phyloP scores from a whole-genome alignment of 23 red algal species.

The Gracilaria vermiculophylla region DNA sequence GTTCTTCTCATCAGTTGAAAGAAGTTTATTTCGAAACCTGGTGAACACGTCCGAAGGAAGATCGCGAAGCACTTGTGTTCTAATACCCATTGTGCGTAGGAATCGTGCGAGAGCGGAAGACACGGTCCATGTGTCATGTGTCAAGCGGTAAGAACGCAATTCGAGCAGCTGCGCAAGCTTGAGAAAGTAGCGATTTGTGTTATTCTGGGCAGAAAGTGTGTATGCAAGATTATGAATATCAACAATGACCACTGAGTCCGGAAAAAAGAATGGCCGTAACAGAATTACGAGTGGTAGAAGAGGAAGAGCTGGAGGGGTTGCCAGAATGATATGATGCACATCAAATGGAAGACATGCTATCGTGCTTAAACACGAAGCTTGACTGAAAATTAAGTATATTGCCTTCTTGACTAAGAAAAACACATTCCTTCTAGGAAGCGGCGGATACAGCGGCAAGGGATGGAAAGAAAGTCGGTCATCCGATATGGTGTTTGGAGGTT shows the following conservation, averaged over 20 bases:
- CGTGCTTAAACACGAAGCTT: background rate
- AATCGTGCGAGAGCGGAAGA: constrained; percentile 30
- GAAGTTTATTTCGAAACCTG: background rate
- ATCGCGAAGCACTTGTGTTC: background rate
- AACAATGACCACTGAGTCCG: constrained; percentile 37
- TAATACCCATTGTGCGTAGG: background rate
- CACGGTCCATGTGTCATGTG: constrained; percentile 61
- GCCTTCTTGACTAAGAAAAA: background rate
- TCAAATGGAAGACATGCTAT: background rate
- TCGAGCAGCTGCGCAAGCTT: constrained; percentile 44
- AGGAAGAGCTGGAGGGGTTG: constrained; percentile 45
- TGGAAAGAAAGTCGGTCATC: background rate
- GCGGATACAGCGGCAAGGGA: constrained; percentile 29
- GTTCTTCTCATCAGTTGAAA: background rate
- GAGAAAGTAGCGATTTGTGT: constrained; percentile 28
- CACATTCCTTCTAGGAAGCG: background rate
- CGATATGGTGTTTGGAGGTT: constrained; percentile 2
- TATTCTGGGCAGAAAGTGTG: constrained; percentile 56
- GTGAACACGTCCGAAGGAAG: constrained; percentile 40
- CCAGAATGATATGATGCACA: constrained; percentile 44
- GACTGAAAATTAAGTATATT: background rate
- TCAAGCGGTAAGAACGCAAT: background rate
- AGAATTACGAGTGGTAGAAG: constrained; percentile 26
- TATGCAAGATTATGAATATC: constrained; percentile 93
- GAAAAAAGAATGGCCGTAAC: constrained; percentile 32